A percentile compares a stretch with the other conserved stretches of the same genome.
Conservation (phyloP, 371 early-diverging fungal species). For the Nematocida parisii region DNA sequence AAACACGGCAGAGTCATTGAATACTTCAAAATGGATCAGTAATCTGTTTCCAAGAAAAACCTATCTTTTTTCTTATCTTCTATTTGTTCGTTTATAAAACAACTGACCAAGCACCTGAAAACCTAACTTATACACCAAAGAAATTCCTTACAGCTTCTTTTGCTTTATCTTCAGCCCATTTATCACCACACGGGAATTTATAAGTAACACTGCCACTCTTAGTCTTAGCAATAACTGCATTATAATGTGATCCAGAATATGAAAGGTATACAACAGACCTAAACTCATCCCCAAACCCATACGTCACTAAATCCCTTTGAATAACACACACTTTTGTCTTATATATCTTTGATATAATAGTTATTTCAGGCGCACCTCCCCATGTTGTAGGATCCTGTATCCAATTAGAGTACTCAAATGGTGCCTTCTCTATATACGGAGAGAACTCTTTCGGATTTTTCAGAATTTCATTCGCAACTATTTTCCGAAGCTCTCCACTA, state of each 20-base stretch:
- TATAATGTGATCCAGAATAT: slow-evolving; percentile 55
- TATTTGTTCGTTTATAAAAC: neutral
- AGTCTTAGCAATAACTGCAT: slow-evolving; percentile 40
- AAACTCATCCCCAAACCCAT: slow-evolving; percentile 38
- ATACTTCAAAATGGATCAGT: slow-evolving; percentile 1
- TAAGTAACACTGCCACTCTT: neutral
- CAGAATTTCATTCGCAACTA: slow-evolving; percentile 49
- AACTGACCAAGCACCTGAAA: slow-evolving; percentile 21
- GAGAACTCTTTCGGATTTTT: slow-evolving; percentile 22
- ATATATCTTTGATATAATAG: slow-evolving; percentile 47
- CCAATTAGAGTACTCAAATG: slow-evolving; percentile 52
- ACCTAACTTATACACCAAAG: neutral
- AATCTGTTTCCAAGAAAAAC: neutral
- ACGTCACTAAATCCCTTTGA: neutral
- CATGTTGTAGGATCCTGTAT: slow-evolving; percentile 30
- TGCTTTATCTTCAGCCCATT: neutral
- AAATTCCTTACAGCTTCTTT: slow-evolving; percentile 26
- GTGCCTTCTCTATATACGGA: slow-evolving; percentile 40
- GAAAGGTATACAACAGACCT: slow-evolving; percentile 42
- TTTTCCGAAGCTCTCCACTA: slow-evolving; percentile 35
- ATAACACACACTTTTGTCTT: slow-evolving; percentile 48
- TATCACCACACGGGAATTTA: slow-evolving; percentile 47
- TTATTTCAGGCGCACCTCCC: slow-evolving; percentile 57
- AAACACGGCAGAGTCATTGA: neutral
- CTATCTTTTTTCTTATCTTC: neutral